Base-by-base conservation (phyloP, 192 early-diverging fungal genomes). In the Coemansia sp. region DNA sequence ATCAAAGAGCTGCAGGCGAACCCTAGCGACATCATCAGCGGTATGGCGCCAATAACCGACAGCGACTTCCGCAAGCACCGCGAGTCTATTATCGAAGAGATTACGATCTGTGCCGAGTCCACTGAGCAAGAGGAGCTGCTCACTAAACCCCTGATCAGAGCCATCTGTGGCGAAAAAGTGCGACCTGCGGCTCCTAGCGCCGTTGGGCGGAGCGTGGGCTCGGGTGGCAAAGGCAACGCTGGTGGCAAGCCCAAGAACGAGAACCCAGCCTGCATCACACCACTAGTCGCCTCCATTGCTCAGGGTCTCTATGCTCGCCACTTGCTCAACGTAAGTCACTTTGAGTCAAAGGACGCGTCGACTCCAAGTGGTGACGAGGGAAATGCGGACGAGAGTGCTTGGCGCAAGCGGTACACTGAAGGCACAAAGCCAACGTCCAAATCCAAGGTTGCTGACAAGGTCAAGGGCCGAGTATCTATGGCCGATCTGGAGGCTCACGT, bases 261-360 rank as follows among this genome's bases (percentile, higher is more conserved):
- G 38, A 83, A 83, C 41, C 69, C 70, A 1, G 70, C 81, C 2
- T 78, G 76, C 20, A 75, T 83, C 13, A 83, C 81, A 2, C 73
- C 75, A 11, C 73, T 77, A 18, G 72, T 83, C 38, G 75, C 68
- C 21, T 71, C 65, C 4, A 75, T 85, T 38, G 79, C 79, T 59
- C 64, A 74, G 57, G 73, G 71, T 3, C 65, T 85, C 11, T 85
- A 82, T 61, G 72, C 72, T 4, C 66, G 77, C 53, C 68, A 78
- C 35, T 48, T 84, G 4, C 61, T 80, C 6, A 72, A 66, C 16
- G 73, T 78, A 47, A 77, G 68, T 33, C 52, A 61, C 34, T 74
- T 70, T 26, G 52, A 65, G 23, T 45, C 45, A 16, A 56, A 63
- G 59, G 39, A 52, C 28, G n/a, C 39, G 20, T 20, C 48, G 18